Evolutionary conservation across 345 rosid species (phyloP).

Genomic region (Rhodomyrtus tomentosa): DNA sequence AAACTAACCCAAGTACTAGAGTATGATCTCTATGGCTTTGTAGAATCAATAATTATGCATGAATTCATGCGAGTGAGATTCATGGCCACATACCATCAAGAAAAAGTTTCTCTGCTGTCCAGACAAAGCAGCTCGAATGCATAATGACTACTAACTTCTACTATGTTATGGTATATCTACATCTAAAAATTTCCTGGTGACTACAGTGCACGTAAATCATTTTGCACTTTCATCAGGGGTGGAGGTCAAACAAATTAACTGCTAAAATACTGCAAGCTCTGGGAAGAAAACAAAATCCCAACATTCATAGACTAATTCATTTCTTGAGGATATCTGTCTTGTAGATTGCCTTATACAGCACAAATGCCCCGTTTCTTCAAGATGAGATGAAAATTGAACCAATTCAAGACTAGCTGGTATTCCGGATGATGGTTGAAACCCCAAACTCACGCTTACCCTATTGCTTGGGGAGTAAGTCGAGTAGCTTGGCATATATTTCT

Average conservation of each 20-base stretch:
- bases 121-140: background rate
- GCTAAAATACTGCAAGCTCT: background rate
- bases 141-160: background rate
- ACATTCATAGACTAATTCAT: background rate
- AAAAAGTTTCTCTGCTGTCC: background rate
- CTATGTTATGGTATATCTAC: background rate
- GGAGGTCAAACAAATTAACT: background rate
- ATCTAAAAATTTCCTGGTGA: background rate
- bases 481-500: conserved; percentile 24
- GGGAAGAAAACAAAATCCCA: background rate
- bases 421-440: background rate
- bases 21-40: background rate
- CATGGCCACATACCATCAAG: background rate
- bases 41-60: background rate
- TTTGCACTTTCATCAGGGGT: background rate
- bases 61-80: background rate
- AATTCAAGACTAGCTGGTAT: background rate
- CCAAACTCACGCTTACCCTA: background rate
- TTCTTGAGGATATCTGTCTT: background rate
- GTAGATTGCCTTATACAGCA: background rate
- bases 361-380: background rate
- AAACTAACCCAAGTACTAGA: background rate
- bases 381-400: background rate
- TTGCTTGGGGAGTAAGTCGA: conserved; percentile 12
- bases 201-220: background rate